Conservation (phyloP, 176 grass and related monocot genomes). For the Puya raimondii region DNA sequence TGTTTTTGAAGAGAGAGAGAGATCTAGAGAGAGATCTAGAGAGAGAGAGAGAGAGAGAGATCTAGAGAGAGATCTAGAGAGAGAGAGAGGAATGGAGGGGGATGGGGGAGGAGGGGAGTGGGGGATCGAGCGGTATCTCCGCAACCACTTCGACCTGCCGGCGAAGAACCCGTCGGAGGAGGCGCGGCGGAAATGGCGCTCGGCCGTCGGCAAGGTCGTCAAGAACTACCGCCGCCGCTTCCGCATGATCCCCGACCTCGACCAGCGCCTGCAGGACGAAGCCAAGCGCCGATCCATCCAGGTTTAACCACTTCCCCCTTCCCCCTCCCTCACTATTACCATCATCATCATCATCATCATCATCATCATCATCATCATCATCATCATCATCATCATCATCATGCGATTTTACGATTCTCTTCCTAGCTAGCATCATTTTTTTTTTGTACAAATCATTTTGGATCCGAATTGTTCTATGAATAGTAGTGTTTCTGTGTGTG, state of each 20-base stretch:
- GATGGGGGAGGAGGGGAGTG: neutral
- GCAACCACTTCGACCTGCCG: constrained; percentile 51
- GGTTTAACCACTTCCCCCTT: constrained; percentile 9
- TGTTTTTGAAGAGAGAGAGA: neutral
- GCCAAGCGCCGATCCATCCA: constrained; percentile 43
- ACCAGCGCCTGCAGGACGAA: constrained; percentile 34
- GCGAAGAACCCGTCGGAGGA: constrained; percentile 69
- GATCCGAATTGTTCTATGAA: too few relatives aligned
- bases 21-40: neutral
- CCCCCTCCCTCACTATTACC: neutral
- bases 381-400: too few relatives aligned
- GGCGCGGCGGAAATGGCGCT: constrained; percentile 65
- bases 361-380: neutral
- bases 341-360: neutral
- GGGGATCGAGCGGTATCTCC: constrained; percentile 42
- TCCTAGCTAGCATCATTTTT: too few relatives aligned
- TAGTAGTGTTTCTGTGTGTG: too few relatives aligned
- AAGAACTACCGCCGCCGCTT: constrained; percentile 75
- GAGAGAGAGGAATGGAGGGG: neutral
- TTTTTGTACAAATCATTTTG: too few relatives aligned
- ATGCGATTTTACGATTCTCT: too few relatives aligned
- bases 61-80: too few relatives aligned
- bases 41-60: neutral
- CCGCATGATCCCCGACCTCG: constrained; percentile 71
- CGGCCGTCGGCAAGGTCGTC: constrained; percentile 46